A percentile compares a stretch with the other conserved stretches of the same genome.
These are phyloP conservation scores for Phycomyces blakesleeanus DNA, from an alignment of 192 early-diverging fungal species.

Conservation along the genomic window DNA sequence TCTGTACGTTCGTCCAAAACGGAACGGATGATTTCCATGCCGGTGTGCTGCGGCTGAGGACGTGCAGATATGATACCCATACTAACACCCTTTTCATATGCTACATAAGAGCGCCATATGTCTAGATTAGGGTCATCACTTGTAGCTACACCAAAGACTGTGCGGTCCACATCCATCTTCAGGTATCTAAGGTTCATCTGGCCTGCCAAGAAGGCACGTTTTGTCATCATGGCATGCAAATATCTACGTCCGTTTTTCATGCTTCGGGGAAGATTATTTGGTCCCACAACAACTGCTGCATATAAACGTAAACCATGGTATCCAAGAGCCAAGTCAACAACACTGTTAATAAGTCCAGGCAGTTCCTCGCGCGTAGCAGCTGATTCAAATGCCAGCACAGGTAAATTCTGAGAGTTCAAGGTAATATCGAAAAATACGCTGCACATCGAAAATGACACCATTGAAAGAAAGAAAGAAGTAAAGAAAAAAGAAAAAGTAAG, in stretches of 20 bases:
- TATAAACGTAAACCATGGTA: slow-evolving; percentile 64
- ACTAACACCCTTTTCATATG: slow-evolving; percentile 31
- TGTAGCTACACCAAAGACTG: slow-evolving; percentile 60
- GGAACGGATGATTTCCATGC: slow-evolving; percentile 58
- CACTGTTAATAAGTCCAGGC: slow-evolving; percentile 50
- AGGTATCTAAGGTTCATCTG: slow-evolving; percentile 51
- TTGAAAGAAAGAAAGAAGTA: no score
- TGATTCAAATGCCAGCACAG: slow-evolving; percentile 69
- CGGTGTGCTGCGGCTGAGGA: slow-evolving; percentile 64
- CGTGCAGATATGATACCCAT: slow-evolving; percentile 13
- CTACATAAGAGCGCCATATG: slow-evolving; percentile 45
- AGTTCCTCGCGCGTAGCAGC: slow-evolving; percentile 45
- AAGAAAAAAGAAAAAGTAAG: no score
- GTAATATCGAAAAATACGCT: slow-evolving; percentile 63
- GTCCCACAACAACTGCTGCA: slow-evolving; percentile 53
- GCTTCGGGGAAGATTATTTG: slow-evolving; percentile 59
- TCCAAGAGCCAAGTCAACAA: slow-evolving; percentile 50
- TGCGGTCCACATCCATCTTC: slow-evolving; percentile 53
- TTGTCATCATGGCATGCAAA: slow-evolving; percentile 62
- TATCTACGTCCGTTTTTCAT: slow-evolving; percentile 67
- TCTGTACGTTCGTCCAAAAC: slow-evolving; percentile 70
- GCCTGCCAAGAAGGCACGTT: slow-evolving; percentile 61
- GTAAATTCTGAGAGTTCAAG: slow-evolving; percentile 69
- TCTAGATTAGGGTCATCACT: slow-evolving; percentile 40
- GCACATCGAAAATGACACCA: no score